Evolutionary conservation across 495 filamentous ascomycete species (phyloP).

Genomic region (Xylaria curta): DNA sequence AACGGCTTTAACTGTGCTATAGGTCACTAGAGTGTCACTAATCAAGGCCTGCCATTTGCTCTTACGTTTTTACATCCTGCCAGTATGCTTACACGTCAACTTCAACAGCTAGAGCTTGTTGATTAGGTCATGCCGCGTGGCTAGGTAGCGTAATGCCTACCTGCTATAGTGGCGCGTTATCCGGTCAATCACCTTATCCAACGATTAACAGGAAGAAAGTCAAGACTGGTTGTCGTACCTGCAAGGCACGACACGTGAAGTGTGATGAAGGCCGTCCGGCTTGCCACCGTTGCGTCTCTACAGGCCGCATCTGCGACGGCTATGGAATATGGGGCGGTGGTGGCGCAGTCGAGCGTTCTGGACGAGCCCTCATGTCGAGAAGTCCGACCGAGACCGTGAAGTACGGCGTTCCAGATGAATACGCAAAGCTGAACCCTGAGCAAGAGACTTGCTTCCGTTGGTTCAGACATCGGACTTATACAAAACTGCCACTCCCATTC

Average conservation of each 20-base stretch:
- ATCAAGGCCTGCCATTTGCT: background rate
- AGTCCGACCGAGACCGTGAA: slow-evolving; percentile 12
- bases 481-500: slow-evolving; percentile 54
- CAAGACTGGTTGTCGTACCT: slow-evolving; percentile 60
- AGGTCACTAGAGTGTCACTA: background rate
- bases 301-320: slow-evolving; percentile 64
- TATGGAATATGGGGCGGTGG: slow-evolving; percentile 62
- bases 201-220: slow-evolving; percentile 38
- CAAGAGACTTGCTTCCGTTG: slow-evolving; percentile 46
- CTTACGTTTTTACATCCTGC: background rate
- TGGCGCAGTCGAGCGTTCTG: slow-evolving; percentile 41
- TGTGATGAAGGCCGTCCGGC: slow-evolving; percentile 63
- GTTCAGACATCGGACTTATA: slow-evolving; percentile 49
- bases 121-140: background rate
- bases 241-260: slow-evolving; percentile 60
- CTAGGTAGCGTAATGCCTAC: background rate
- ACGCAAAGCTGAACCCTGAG: slow-evolving; percentile 30
- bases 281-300: slow-evolving; percentile 60
- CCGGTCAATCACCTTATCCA: background rate
- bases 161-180: background rate
- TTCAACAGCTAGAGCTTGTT: background rate
- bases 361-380: slow-evolving; percentile 3
- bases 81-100: background rate
- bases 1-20: background rate
- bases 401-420: slow-evolving; percentile 21